phyloP scores from a whole-genome alignment of 2,329 filamentous ascomycete species.

The Amesomyces nigricolor region DNA sequence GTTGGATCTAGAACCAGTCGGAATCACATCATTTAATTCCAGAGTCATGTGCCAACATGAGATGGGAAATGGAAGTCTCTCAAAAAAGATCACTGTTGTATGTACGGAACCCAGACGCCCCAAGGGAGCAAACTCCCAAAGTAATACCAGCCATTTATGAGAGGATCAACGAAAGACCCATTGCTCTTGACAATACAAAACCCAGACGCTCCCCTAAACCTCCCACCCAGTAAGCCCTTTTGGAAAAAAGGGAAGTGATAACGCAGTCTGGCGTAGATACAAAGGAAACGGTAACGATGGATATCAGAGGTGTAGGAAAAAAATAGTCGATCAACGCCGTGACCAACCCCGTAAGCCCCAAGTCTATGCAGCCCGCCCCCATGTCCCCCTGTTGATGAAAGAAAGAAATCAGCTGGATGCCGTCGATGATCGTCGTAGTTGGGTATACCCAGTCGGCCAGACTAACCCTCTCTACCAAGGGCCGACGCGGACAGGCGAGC shows the following conservation, averaged over 20 bases:
- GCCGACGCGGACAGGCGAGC: conserved; percentile 56
- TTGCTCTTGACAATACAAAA: conserved; percentile 2
- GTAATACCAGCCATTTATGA: not conserved
- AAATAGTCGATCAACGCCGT: conserved; percentile 19
- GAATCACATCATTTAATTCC: too few species aligned
- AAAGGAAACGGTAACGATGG: conserved; percentile 15
- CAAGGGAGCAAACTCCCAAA: not conserved
- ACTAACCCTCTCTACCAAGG: conserved; percentile 44
- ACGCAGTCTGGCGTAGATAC: not conserved
- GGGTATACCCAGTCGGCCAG: not conserved
- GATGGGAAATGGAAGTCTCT: not conserved
- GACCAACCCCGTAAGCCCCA: conserved; percentile 9
- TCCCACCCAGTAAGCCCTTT: not conserved
- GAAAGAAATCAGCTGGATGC: conserved; percentile 15
- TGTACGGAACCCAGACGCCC: not conserved
- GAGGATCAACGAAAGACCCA: not conserved
- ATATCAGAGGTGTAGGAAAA: conserved; percentile 18
- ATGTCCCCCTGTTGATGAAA: conserved; percentile 12
- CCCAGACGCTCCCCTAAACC: not conserved
- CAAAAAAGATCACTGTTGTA: not conserved
- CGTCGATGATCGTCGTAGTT: not conserved
- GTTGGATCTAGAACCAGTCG: not conserved
- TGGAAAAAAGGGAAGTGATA: not conserved
- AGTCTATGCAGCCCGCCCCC: conserved; percentile 22
- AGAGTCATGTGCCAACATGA: not conserved